Conservation (phyloP, 495 filamentous ascomycete genomes). For the Aspergillus saccharolyticus region DNA sequence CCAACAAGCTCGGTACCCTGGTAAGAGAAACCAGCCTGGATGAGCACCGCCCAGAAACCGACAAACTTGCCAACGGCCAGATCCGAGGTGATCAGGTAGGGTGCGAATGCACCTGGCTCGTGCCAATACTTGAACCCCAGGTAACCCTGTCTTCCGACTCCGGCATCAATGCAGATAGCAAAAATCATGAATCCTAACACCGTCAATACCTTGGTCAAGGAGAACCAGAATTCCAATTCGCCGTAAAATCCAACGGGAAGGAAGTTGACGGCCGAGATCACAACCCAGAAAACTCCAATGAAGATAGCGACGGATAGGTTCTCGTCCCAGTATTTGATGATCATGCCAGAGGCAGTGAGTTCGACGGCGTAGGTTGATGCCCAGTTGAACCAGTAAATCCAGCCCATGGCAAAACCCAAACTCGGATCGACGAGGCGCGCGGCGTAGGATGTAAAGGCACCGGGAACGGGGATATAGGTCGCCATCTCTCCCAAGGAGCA, state of each 20-base stretch:
- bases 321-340: slow-evolving; percentile 36
- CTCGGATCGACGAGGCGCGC: slow-evolving; percentile 51
- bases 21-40: slow-evolving; percentile 3
- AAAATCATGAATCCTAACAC: slow-evolving; percentile 57
- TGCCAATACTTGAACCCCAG: slow-evolving; percentile 59
- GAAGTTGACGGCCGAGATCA: slow-evolving; percentile 58
- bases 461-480: slow-evolving; percentile 49
- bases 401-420: slow-evolving; percentile 49
- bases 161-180: slow-evolving; percentile 57
- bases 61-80: slow-evolving; percentile 42
- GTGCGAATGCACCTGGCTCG: slow-evolving; percentile 56
- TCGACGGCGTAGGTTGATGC: slow-evolving; percentile 18
- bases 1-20: slow-evolving; percentile 38
- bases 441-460: slow-evolving; percentile 54
- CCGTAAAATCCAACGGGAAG: slow-evolving; percentile 49
- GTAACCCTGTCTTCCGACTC: slow-evolving; percentile 50
- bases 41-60: slow-evolving; percentile 4
- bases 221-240: slow-evolving; percentile 61
- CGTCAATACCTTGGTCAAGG: slow-evolving; percentile 53
- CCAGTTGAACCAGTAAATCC: slow-evolving; percentile 58
- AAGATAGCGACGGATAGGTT: slow-evolving; percentile 47
- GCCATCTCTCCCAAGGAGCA: slow-evolving; percentile 53
- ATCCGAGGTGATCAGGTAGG: slow-evolving; percentile 54
- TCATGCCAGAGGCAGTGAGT: slow-evolving; percentile 25
- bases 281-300: slow-evolving; percentile 64